phyloP scores from a whole-genome alignment of 257 asterid genomes.

The Solanum gandarillasii region DNA sequence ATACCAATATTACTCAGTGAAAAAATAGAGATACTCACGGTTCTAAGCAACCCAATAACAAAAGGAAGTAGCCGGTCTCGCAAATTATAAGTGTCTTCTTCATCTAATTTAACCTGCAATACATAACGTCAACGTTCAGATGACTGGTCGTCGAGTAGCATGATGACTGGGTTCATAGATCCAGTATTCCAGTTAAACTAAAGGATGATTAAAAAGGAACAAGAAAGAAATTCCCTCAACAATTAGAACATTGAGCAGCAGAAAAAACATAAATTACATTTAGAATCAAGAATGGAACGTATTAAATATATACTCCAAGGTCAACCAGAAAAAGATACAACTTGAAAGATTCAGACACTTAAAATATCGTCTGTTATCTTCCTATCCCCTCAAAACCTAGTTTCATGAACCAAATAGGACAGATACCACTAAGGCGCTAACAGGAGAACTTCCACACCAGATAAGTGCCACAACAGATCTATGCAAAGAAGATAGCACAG shows the following conservation, averaged over 20 bases:
- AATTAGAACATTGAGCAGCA: background rate
- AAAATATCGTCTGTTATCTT: background rate
- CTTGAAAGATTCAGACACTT: background rate
- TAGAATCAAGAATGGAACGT: background rate
- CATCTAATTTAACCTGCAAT: conserved; percentile 66
- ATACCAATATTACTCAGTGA: background rate
- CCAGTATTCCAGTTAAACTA: background rate
- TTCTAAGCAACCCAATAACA: conserved; percentile 90
- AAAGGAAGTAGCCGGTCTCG: conserved; percentile 89
- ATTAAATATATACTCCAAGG: background rate
- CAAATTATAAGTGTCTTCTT: conserved; percentile 62
- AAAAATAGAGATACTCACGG: conserved; percentile 42
- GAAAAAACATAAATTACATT: background rate
- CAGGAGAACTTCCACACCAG: background rate
- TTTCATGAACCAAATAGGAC: background rate
- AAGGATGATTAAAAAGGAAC: background rate
- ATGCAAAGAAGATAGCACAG: background rate
- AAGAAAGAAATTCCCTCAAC: background rate
- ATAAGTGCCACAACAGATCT: background rate
- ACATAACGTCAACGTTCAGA: conserved; percentile 8
- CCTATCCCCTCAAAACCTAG: background rate
- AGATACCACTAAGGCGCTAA: background rate
- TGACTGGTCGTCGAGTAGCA: background rate
- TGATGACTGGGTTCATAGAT: background rate
- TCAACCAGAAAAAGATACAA: background rate